phyloP scores from a whole-genome alignment of 306 rosid genomes.

The Prunus fruticosa region DNA sequence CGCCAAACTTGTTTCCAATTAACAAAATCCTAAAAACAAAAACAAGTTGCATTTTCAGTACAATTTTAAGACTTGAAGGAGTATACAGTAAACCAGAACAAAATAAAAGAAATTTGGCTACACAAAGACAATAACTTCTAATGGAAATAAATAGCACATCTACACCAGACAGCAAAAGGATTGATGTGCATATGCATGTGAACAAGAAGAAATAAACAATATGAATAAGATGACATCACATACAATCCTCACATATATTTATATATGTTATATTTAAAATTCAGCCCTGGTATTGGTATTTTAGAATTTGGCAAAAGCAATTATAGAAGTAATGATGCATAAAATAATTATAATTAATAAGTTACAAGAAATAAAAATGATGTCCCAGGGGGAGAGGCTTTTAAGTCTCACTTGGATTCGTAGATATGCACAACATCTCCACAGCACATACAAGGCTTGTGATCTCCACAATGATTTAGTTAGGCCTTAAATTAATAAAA shows the following conservation, averaged over 20 bases:
- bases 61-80: neutral
- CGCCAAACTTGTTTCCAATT: neutral
- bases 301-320: neutral
- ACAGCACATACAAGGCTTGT: constrained; percentile 96
- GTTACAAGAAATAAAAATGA: neutral
- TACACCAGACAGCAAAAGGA: neutral
- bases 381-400: no score
- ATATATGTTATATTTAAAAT: constrained; percentile 2
- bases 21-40: neutral
- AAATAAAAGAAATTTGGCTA: neutral
- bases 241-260: neutral
- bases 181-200: neutral
- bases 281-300: neutral
- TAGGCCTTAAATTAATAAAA: constrained; percentile 88
- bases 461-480: constrained; percentile 90
- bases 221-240: neutral
- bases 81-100: neutral
- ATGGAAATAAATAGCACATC: neutral
- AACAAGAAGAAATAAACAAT: neutral
- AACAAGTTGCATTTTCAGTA: neutral
- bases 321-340: neutral
- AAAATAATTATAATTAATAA: neutral
- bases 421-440: constrained; percentile 90
- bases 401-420: constrained; percentile 77
- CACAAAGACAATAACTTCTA: neutral